Evolutionary conservation across 352 stramenopile species (phyloP).

Genomic region (Pythium periplocum): DNA sequence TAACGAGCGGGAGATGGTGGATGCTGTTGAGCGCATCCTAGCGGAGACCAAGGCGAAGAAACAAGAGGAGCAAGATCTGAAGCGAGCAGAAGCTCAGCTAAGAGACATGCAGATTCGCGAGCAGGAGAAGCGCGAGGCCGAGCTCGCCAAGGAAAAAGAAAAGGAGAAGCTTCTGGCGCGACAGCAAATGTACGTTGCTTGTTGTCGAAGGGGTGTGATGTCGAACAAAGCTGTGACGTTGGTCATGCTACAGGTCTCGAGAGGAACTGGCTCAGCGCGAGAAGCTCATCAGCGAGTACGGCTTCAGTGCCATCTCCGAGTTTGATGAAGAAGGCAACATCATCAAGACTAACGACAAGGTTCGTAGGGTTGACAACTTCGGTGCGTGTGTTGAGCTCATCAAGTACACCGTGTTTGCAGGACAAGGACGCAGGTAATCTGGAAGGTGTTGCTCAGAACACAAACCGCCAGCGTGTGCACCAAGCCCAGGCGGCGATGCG

Average conservation of each 20-base stretch:
- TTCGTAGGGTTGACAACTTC: constrained; percentile 7
- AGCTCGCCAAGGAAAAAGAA: constrained; percentile 46
- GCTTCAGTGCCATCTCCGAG: constrained; percentile 71
- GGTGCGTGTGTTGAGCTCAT: background rate
- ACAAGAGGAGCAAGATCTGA: constrained; percentile 29
- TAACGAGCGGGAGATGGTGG: constrained; percentile 36
- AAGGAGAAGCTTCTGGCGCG: constrained; percentile 55
- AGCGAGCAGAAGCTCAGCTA: constrained; percentile 37
- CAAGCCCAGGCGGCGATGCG: constrained; percentile 42
- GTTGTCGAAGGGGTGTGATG: background rate
- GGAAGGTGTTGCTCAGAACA: constrained; percentile 36
- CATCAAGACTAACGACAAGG: constrained; percentile 69
- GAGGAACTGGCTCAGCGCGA: constrained; percentile 64
- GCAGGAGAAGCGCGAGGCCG: constrained; percentile 50
- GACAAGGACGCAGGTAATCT: constrained; percentile 30
- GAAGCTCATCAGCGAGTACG: constrained; percentile 78
- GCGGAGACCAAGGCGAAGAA: constrained; percentile 26
- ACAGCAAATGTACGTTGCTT: constrained; percentile 49
- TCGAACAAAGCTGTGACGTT: background rate
- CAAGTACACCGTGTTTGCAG: constrained; percentile 5
- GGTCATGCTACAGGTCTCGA: constrained; percentile 26
- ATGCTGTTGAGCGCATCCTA: constrained; percentile 43
- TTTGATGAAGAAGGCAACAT: constrained; percentile 84
- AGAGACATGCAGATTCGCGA: constrained; percentile 54
- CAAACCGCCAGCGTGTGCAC: constrained; percentile 49